Conservation (phyloP, 1,284 basidiomycete genomes). For the Cutaneotrichosporon curvatum region DNA sequence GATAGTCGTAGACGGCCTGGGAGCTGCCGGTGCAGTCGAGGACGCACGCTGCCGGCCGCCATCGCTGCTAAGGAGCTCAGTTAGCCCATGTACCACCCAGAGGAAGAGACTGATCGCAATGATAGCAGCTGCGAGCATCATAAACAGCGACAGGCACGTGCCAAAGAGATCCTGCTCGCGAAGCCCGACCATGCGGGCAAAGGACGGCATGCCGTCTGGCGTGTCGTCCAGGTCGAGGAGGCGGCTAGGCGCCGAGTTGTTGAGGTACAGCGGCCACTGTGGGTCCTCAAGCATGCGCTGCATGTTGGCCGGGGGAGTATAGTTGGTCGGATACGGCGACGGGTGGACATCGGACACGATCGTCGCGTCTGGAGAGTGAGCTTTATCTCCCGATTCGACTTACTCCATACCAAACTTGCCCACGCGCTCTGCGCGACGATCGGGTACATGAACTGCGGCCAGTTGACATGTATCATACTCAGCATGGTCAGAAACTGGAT, state of each 20-base stretch:
- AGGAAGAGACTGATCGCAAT: slow-evolving; percentile 62
- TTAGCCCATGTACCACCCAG: slow-evolving; percentile 59
- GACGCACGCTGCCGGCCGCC: no score
- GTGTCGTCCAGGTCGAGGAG: slow-evolving; percentile 36
- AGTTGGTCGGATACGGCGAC: slow-evolving; percentile 56
- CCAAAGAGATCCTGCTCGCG: slow-evolving; percentile 76
- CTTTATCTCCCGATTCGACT: slow-evolving; percentile 46
- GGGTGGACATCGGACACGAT: slow-evolving; percentile 57
- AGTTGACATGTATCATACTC: slow-evolving; percentile 86
- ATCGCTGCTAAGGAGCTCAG: slow-evolving; percentile 21
- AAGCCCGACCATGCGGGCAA: slow-evolving; percentile 71
- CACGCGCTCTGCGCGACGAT: slow-evolving; percentile 77
- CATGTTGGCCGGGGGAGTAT: slow-evolving; percentile 57
- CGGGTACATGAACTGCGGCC: slow-evolving; percentile 88
- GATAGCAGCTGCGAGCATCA: slow-evolving; percentile 66
- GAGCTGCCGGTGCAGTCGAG: no score
- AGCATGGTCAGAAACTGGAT: slow-evolving; percentile 70
- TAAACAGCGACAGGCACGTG: slow-evolving; percentile 73
- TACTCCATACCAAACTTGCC: slow-evolving; percentile 79
- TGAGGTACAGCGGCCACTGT: slow-evolving; percentile 68
- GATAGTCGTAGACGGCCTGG: no score
- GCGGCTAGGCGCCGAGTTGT: slow-evolving; percentile 52
- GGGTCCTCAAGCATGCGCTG: slow-evolving; percentile 60
- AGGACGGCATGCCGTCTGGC: slow-evolving; percentile 61
- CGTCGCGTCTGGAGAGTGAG: slow-evolving; percentile 67